Evolutionary conservation across 805 yeast species (phyloP).

Genomic region (Lipomyces sp.): DNA sequence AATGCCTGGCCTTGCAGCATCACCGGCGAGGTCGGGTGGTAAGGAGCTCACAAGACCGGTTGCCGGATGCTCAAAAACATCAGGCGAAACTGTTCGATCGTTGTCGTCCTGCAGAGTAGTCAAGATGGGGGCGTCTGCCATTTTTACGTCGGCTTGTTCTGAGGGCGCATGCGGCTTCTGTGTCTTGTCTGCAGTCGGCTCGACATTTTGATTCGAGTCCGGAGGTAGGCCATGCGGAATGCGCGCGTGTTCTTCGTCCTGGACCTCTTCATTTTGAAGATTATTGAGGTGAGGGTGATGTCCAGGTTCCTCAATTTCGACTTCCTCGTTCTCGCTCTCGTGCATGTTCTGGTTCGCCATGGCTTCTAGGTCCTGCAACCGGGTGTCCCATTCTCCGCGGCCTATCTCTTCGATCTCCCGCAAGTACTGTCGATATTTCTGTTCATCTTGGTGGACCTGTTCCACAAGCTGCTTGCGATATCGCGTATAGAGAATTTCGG

Average conservation of each 20-base stretch:
- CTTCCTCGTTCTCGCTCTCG: neutral
- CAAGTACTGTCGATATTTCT: slow-evolving; percentile 38
- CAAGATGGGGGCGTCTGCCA: too few species aligned
- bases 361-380: slow-evolving; percentile 31
- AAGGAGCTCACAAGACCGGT: too few species aligned
- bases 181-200: neutral
- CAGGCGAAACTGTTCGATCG: neutral
- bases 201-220: neutral
- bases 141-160: too few species aligned
- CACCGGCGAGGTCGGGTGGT: too few species aligned
- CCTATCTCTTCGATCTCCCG: slow-evolving; percentile 45
- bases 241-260: neutral
- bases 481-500: slow-evolving; percentile 22
- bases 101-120: neutral
- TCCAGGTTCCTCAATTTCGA: slow-evolving; percentile 3
- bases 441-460: slow-evolving; percentile 38
- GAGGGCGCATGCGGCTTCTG: neutral
- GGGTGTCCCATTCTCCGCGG: slow-evolving; percentile 43
- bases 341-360: slow-evolving; percentile 4
- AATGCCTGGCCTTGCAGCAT: too few species aligned
- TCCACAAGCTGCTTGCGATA: slow-evolving; percentile 23
- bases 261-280: neutral
- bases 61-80: neutral
- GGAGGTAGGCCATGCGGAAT: too few species aligned
- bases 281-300: too few species aligned